Conservation (phyloP, 2,329 filamentous ascomycete species). For the Zymoseptoria ardabiliae region DNA sequence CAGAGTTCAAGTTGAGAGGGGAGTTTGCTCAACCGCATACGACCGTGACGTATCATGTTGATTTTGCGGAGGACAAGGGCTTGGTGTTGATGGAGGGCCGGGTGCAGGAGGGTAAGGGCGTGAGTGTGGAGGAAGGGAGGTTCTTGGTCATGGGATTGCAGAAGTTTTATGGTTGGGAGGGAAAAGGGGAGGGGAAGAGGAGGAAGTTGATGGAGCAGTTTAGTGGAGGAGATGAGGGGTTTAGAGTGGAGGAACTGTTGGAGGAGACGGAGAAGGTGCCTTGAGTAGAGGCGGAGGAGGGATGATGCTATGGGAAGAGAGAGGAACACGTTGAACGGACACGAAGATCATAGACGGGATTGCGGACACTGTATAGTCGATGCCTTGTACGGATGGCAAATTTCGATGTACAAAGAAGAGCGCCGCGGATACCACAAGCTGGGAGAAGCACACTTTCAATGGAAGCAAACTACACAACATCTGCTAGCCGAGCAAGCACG, state of each 20-base stretch:
- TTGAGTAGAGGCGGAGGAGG: conserved; percentile 12
- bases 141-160: conserved; percentile 91
- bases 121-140: conserved; percentile 72
- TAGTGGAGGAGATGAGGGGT: conserved; percentile 65
- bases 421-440: neutral
- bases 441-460: neutral
- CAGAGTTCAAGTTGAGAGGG: conserved; percentile 83
- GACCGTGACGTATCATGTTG: conserved; percentile 83
- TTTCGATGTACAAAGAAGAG: neutral
- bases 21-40: conserved; percentile 90
- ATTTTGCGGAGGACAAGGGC: conserved; percentile 65
- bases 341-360: neutral
- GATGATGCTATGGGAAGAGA: neutral
- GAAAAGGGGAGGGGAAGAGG: conserved; percentile 63
- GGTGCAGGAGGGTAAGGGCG: conserved; percentile 67
- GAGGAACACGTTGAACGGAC: neutral
- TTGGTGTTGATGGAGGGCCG: conserved; percentile 80
- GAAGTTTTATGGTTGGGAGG: conserved; percentile 73
- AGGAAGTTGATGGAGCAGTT: conserved; percentile 74
- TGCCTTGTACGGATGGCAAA: neutral
- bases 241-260: conserved; percentile 76
- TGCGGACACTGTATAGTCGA: neutral
- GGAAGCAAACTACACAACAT: neutral
- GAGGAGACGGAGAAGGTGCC: conserved; percentile 78
- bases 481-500: neutral